A percentile compares a stretch with the other conserved stretches of the same genome.
Conservation (phyloP, 352 stramenopile genomes). For the Globisporangium lucens region DNA sequence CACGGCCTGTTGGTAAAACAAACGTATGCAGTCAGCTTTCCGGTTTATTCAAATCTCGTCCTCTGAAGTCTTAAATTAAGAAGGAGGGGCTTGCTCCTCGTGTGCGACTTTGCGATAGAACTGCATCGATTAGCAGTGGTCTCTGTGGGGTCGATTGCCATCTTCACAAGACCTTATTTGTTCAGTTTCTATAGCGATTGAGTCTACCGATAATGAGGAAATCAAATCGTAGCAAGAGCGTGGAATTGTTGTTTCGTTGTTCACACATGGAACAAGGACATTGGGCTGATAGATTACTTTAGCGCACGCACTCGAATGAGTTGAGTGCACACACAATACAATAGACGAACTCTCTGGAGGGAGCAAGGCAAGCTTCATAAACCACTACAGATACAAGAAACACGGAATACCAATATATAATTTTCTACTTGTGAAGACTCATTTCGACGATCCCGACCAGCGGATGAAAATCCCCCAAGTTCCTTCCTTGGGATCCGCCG, state of each 20-base stretch:
- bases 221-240: neutral
- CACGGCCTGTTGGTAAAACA: neutral
- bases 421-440: slow-evolving; percentile 1
- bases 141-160: neutral
- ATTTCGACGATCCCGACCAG: neutral
- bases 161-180: neutral
- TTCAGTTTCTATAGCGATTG: neutral
- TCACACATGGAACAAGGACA: neutral
- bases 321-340: neutral
- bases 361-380: neutral
- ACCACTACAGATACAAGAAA: neutral
- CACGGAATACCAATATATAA: neutral
- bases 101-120: neutral
- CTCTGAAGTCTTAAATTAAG: neutral
- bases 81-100: neutral
- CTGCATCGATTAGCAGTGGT: neutral
- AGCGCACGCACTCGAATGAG: neutral
- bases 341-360: neutral
- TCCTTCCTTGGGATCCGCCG: slow-evolving; percentile 2
- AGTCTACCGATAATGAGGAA: neutral
- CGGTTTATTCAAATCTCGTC: neutral
- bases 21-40: neutral
- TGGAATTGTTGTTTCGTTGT: neutral
- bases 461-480: neutral
- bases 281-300: slow-evolving; percentile 6